These are phyloP conservation scores for Houttuynia cordata DNA, from an alignment of 164 flowering plant species.

Conservation along the genomic window DNA sequence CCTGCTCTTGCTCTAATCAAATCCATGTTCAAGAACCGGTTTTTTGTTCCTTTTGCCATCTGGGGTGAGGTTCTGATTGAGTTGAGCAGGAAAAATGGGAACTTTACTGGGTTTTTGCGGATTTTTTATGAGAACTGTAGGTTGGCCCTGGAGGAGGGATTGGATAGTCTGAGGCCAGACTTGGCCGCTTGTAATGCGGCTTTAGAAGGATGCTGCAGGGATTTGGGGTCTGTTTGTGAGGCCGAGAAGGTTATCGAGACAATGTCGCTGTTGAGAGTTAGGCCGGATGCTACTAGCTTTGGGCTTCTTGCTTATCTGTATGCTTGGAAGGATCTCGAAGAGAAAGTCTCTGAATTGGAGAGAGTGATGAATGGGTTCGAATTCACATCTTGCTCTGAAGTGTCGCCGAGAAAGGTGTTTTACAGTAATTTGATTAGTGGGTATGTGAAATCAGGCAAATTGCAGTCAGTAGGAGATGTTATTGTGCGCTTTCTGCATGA, in stretches of 20 bases:
- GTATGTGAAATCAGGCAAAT: slow-evolving; percentile 51
- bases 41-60: slow-evolving; percentile 47
- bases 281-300: slow-evolving; percentile 64
- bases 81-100: slow-evolving; percentile 51
- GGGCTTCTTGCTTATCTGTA: slow-evolving; percentile 79
- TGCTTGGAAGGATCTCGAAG: slow-evolving; percentile 60
- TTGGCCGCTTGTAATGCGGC: slow-evolving; percentile 77
- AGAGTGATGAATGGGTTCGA: slow-evolving; percentile 45
- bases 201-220: slow-evolving; percentile 66
- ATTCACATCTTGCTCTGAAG: slow-evolving; percentile 7
- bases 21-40: slow-evolving; percentile 68
- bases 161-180: slow-evolving; percentile 65
- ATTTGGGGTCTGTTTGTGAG: slow-evolving; percentile 51
- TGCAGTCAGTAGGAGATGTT: slow-evolving; percentile 35
- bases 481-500: slow-evolving; percentile 39
- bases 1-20: slow-evolving; percentile 78
- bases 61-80: slow-evolving; percentile 68
- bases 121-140: slow-evolving; percentile 68
- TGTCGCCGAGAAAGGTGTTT: slow-evolving; percentile 19
- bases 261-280: slow-evolving; percentile 62
- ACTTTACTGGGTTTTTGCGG: slow-evolving; percentile 38
- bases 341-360: slow-evolving; percentile 59
- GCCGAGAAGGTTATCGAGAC: slow-evolving; percentile 71
- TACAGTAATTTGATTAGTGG: slow-evolving; percentile 55
- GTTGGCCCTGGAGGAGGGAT: slow-evolving; percentile 62